Conservation (phyloP, 331 rosid genomes). For the Quercus phellos region DNA sequence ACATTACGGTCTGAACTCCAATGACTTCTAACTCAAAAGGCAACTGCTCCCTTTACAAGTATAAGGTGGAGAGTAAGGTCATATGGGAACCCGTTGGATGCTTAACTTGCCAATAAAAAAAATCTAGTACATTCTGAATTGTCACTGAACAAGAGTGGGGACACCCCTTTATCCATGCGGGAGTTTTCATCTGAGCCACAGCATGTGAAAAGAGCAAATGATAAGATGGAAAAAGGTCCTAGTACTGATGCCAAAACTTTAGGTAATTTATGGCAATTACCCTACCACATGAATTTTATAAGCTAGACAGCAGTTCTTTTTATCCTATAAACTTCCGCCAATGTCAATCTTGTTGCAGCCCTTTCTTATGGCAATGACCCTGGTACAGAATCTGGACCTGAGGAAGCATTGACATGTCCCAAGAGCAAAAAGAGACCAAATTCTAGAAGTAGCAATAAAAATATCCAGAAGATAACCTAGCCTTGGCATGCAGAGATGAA, state of each 20-base stretch:
- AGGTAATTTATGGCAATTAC: constrained; percentile 40
- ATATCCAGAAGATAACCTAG: constrained; percentile 21
- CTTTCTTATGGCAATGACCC: constrained; percentile 24
- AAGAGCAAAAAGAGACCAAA: constrained; percentile 34
- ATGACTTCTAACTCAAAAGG: too few relatives aligned
- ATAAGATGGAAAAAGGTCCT: constrained; percentile 23
- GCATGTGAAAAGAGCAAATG: constrained; percentile 18
- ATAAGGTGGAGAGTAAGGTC: too few relatives aligned
- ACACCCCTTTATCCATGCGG: constrained; percentile 36
- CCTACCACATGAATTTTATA: background rate
- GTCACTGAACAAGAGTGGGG: constrained; percentile 29
- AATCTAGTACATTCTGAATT: background rate
- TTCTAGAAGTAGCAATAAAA: constrained; percentile 25
- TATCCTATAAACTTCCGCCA: background rate
- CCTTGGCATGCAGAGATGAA: constrained; percentile 27
- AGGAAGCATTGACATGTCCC: constrained; percentile 26
- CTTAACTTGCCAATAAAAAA: too few relatives aligned
- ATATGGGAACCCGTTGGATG: too few relatives aligned
- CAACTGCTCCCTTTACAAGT: too few relatives aligned
- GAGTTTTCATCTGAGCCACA: constrained; percentile 36
- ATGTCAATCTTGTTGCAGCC: constrained; percentile 38
- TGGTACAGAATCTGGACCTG: constrained; percentile 34
- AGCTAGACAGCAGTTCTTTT: background rate
- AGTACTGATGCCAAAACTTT: constrained; percentile 31
- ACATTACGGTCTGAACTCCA: too few relatives aligned